Conservation (phyloP, 495 filamentous ascomycete genomes). For the Lasiosphaeria hispida region DNA sequence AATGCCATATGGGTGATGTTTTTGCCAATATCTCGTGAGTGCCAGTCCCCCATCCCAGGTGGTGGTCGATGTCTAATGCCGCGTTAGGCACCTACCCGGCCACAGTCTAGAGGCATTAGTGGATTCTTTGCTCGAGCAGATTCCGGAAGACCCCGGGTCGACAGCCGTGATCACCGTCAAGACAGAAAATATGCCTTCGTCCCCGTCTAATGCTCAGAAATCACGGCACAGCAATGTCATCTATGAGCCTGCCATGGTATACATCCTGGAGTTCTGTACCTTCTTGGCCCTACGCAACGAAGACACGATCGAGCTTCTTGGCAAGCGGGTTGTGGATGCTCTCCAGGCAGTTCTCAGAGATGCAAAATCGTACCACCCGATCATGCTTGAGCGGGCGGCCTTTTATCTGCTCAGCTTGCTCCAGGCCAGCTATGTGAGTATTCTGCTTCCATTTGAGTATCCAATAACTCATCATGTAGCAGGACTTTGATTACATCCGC, state of each 20-base stretch:
- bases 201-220: conserved; percentile 59
- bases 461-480: conserved; percentile 20
- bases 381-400: conserved; percentile 76
- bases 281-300: conserved; percentile 76
- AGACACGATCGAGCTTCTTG: conserved; percentile 65
- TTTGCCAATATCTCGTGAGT: conserved; percentile 81
- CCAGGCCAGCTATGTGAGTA: conserved; percentile 79
- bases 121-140: conserved; percentile 69
- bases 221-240: conserved; percentile 47
- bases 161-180: conserved; percentile 80
- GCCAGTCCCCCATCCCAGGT: background rate
- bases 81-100: conserved; percentile 63
- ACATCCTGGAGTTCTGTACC: conserved; percentile 85
- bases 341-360: conserved; percentile 80
- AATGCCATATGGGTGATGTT: conserved; percentile 80
- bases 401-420: conserved; percentile 85
- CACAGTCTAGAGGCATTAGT: conserved; percentile 65
- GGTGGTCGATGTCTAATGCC: conserved; percentile 7
- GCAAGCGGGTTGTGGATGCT: conserved; percentile 73
- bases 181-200: conserved; percentile 63
- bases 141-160: conserved; percentile 81
- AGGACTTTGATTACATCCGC: conserved; percentile 88
- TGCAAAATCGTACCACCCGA: conserved; percentile 70
- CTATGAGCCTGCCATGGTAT: conserved; percentile 89
- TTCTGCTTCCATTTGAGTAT: background rate